Evolutionary conservation across 176 grass and related monocot genomes (phyloP).

Genomic region (Areca catechu): DNA sequence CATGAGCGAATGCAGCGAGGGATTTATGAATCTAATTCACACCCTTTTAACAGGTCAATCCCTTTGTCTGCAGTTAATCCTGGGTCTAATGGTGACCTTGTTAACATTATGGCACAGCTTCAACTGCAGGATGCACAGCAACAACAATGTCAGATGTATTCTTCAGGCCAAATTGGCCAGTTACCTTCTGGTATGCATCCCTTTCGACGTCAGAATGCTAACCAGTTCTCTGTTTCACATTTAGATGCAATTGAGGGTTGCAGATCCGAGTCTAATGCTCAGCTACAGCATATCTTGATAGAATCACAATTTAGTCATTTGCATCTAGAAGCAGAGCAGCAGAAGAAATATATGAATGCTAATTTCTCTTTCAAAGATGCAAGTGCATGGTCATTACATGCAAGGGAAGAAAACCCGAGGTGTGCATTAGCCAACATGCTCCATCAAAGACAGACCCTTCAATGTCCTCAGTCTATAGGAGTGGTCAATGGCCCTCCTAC

Average conservation of each 20-base stretch:
- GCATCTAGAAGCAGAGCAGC: slow-evolving; percentile 71
- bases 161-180: slow-evolving; percentile 39
- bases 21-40: slow-evolving; percentile 27
- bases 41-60: slow-evolving; percentile 58
- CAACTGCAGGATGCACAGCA: slow-evolving; percentile 45
- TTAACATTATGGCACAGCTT: slow-evolving; percentile 45
- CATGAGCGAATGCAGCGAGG: slow-evolving; percentile 59
- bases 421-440: slow-evolving; percentile 56
- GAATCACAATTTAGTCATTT: slow-evolving; percentile 73
- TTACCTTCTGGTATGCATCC: slow-evolving; percentile 51
- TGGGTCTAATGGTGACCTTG: slow-evolving; percentile 36
- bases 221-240: slow-evolving; percentile 39
- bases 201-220: slow-evolving; percentile 45
- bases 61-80: slow-evolving; percentile 48
- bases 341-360: slow-evolving; percentile 51
- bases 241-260: slow-evolving; percentile 45
- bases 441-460: slow-evolving; percentile 55
- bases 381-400: slow-evolving; percentile 42
- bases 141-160: slow-evolving; percentile 36
- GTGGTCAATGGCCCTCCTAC: slow-evolving; percentile 37
- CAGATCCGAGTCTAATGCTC: slow-evolving; percentile 60
- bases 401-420: slow-evolving; percentile 33
- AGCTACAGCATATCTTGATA: slow-evolving; percentile 54
- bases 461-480: slow-evolving; percentile 20
- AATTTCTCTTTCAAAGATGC: slow-evolving; percentile 51